A percentile compares a stretch with the other conserved stretches of the same genome.
These are phyloP conservation scores for Paspalum vaginatum DNA, from an alignment of 176 grass and related monocot genomes.

Conservation along the genomic window DNA sequence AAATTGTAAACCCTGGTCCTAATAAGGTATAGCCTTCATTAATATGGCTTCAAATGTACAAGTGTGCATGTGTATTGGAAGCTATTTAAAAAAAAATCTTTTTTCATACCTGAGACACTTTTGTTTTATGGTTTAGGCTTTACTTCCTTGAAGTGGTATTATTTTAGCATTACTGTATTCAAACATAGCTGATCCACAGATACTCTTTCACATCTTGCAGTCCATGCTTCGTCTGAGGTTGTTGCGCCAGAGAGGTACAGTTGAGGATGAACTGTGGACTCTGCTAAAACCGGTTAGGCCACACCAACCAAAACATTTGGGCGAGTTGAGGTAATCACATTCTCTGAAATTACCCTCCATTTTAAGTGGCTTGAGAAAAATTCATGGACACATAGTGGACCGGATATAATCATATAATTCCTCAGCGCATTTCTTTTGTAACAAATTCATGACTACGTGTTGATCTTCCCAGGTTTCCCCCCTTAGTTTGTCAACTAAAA, in stretches of 20 bases:
- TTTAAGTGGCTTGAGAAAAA: not conserved
- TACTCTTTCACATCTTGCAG: conserved; percentile 52
- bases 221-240: conserved; percentile 85
- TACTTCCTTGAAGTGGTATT: not conserved
- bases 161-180: conserved; percentile 6
- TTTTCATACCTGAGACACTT: not conserved
- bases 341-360: not conserved
- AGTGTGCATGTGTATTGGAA: not conserved
- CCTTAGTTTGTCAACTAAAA: conserved; percentile 18
- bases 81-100: not conserved
- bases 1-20: no score
- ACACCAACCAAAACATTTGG: conserved; percentile 47
- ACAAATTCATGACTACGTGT: conserved; percentile 12
- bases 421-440: not conserved
- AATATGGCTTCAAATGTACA: not conserved
- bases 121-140: not conserved
- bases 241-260: conserved; percentile 54
- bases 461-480: not conserved
- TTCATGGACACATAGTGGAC: no score
- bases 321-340: conserved; percentile 54
- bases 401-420: no score
- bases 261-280: conserved; percentile 53
- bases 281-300: conserved; percentile 42
- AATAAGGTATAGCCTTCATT: not conserved
- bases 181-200: conserved; percentile 7